Base-by-base conservation (phyloP, 805 yeast genomes). In the Wickerhamomyces bisporus region DNA sequence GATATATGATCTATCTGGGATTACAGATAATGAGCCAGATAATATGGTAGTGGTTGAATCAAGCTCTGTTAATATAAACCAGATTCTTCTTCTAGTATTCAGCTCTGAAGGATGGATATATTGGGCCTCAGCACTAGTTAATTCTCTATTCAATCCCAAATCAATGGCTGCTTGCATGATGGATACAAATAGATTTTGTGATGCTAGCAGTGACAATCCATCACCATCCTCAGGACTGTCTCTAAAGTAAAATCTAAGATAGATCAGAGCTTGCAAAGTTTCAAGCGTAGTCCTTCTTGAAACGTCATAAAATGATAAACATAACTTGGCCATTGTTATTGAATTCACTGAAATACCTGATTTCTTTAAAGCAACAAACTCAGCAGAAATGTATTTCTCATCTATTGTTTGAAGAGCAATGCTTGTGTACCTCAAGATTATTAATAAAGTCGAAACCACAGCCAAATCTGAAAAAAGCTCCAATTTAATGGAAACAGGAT, bases 141-240 rank as follows among this genome's bases (percentile, higher is more conserved):
- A n/a, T n/a, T n/a, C 80, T 34, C 74, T 52, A 44, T 73, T 60
- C 27, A 74, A 48, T 0, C 78, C 79, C 40, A 72, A 47, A 4
- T 64, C 52, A 15, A 64, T 42, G 0, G 74, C 73, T 59, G 68
- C 64, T 38, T 71, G 75, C 5, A 64, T 41, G 5, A 65, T 50
- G 29, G 67, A 47, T 0, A 65, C 68, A 10, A 60, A 55, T 16
- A 61, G 53, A 4, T 58, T 55, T 31, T 62, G 71, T 0, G 65
- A 49, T 29, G 65, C 70, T 10, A 60, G 52, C 8, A 63, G 59
- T 15, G 65, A 67, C 1, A 61, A 53, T 11, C 70, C 73, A 43
- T 68, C 71, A 15, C 70, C 70, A 42, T 64, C 67, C 42, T 70
- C 75, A 0, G 79, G 79, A 0, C 73, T 59, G 43, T 59, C 59